A percentile compares a stretch with the other conserved stretches of the same genome.
phyloP scores from a whole-genome alignment of 306 rosid species.

The Sesbania bispinosa region DNA sequence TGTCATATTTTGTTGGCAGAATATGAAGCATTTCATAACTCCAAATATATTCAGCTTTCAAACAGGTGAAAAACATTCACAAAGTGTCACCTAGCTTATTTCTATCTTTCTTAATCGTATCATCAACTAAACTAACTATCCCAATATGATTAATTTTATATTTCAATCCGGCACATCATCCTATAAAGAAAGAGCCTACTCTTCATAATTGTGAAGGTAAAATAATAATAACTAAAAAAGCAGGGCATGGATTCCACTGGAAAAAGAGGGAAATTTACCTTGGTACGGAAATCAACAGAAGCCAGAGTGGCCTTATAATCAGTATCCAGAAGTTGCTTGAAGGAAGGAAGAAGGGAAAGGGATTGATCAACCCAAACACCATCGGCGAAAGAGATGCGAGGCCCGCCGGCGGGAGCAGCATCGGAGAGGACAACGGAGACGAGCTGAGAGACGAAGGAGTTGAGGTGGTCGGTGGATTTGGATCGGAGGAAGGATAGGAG shows the following conservation, averaged over 20 bases:
- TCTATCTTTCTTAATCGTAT: too few species aligned
- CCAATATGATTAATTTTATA: background rate
- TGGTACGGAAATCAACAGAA: slow-evolving; percentile 59
- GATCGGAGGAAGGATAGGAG: slow-evolving; percentile 72
- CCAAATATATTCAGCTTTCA: background rate
- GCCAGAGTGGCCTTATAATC: slow-evolving; percentile 49
- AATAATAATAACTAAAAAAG: background rate
- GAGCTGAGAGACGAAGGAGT: slow-evolving; percentile 58
- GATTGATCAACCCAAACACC: slow-evolving; percentile 67
- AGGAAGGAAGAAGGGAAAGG: slow-evolving; percentile 56
- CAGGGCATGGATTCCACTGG: background rate
- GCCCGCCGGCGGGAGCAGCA: slow-evolving; percentile 66
- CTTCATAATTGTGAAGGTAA: background rate
- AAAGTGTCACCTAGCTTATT: background rate
- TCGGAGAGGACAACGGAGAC: slow-evolving; percentile 54
- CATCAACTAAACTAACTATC: too few species aligned
- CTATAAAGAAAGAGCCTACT: background rate
- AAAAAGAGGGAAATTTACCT: slow-evolving; percentile 35
- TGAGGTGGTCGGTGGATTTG: slow-evolving; percentile 55
- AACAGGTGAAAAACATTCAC: background rate
- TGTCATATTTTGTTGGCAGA: background rate
- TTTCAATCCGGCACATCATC: background rate
- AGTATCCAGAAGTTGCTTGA: slow-evolving; percentile 52
- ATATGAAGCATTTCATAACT: background rate
- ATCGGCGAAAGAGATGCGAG: slow-evolving; percentile 55